Percentiles rank a stretch among this genome's conserved stretches.
These are phyloP conservation scores for Silene conica DNA, from an alignment of 148 eudicot genomes.

Conservation along the genomic window DNA sequence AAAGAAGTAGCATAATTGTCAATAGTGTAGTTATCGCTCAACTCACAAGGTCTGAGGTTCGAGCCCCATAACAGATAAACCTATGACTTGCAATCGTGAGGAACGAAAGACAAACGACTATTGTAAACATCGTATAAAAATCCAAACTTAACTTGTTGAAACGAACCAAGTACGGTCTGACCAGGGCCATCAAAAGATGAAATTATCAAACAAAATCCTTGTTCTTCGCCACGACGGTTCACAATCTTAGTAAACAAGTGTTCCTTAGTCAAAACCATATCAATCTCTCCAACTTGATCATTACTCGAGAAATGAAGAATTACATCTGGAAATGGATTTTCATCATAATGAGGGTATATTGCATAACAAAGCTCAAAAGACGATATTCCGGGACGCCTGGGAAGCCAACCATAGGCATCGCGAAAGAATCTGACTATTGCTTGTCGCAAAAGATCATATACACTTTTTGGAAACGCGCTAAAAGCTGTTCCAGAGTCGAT, in stretches of 20 bases:
- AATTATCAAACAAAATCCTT: neutral
- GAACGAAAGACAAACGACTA: neutral
- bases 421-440: neutral
- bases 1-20: too few relatives aligned
- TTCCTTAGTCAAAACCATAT: neutral
- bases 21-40: too few relatives aligned
- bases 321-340: neutral
- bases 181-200: neutral
- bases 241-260: neutral
- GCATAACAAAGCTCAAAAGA: neutral
- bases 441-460: neutral
- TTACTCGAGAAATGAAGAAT: neutral
- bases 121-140: neutral
- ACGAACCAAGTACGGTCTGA: neutral
- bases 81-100: too few relatives aligned
- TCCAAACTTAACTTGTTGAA: neutral
- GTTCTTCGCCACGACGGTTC: neutral
- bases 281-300: neutral
- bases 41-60: too few relatives aligned
- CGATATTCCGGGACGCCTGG: neutral
- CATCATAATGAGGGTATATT: too few relatives aligned
- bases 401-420: neutral
- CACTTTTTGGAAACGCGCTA: neutral
- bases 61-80: too few relatives aligned
- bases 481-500: conserved; percentile 8